Percentiles rank a stretch among this genome's conserved stretches.
These are phyloP conservation scores for Cyberlindnera veronae DNA, from an alignment of 805 yeast species.

Conservation along the genomic window DNA sequence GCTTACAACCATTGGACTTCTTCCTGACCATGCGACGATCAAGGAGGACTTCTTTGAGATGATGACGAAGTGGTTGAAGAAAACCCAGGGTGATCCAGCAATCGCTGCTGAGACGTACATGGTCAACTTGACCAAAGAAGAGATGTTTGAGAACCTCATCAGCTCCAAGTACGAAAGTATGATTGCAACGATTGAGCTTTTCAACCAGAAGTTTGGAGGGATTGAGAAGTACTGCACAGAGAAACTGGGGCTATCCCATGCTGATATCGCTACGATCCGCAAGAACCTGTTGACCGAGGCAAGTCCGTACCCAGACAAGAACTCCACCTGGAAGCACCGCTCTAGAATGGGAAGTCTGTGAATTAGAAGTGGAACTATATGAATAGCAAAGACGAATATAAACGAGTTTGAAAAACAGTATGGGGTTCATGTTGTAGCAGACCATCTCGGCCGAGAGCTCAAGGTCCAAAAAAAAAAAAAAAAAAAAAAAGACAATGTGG, in stretches of 20 bases:
- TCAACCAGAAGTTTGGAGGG: constrained; percentile 52
- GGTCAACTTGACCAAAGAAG: constrained; percentile 27
- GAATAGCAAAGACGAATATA: too few species aligned
- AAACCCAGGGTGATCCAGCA: constrained; percentile 3
- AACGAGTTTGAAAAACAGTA: too few species aligned
- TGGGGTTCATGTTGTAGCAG: too few species aligned
- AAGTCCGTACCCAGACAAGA: constrained; percentile 18
- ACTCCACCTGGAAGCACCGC: constrained; percentile 25
- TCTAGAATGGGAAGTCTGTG: constrained; percentile 13
- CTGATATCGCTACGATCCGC: constrained; percentile 40
- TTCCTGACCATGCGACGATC: constrained; percentile 37
- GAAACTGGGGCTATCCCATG: constrained; percentile 40
- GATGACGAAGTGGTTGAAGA: constrained; percentile 8
- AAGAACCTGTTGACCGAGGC: constrained; percentile 27
- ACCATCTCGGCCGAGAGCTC: too few species aligned
- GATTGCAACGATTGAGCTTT: constrained; percentile 55
- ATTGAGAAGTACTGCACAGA: constrained; percentile 44
- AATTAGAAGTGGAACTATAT: background rate
- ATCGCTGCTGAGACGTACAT: constrained; percentile 2
- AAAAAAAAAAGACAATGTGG: too few species aligned
- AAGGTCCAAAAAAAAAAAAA: too few species aligned
- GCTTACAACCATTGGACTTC: constrained; percentile 62
- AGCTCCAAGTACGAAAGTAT: constrained; percentile 68
- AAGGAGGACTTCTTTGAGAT: constrained; percentile 23
- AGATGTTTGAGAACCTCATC: constrained; percentile 58